phyloP scores from a whole-genome alignment of 1,284 basidiomycete species.

The Trametes sp. region DNA sequence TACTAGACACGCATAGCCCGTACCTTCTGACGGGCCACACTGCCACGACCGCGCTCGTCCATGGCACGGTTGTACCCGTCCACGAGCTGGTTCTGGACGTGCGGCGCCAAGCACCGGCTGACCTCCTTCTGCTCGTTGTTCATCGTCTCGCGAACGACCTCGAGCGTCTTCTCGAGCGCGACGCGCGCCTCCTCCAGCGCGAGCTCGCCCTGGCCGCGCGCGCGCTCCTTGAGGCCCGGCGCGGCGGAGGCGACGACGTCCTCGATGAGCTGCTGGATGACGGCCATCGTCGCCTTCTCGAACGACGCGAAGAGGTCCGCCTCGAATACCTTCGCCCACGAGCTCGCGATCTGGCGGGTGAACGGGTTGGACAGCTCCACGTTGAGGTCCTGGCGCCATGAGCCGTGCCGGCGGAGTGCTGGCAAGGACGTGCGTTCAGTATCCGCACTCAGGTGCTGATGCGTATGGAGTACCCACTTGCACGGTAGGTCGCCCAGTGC shows the following conservation, averaged over 20 bases:
- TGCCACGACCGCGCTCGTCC: constrained; percentile 60
- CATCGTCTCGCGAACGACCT: constrained; percentile 57
- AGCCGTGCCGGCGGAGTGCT: constrained; percentile 63
- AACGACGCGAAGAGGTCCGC: constrained; percentile 62
- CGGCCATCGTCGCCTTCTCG: constrained; percentile 46
- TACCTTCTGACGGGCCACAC: constrained; percentile 68
- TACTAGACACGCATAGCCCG: neutral
- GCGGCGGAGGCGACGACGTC: constrained; percentile 61
- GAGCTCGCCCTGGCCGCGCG: constrained; percentile 55
- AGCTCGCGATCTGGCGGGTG: constrained; percentile 63
- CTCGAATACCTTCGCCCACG: constrained; percentile 68
- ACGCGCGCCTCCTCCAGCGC: constrained; percentile 60
- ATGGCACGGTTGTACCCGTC: constrained; percentile 61
- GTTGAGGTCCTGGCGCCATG: constrained; percentile 64
- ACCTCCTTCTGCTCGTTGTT: constrained; percentile 64
- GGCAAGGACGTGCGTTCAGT: constrained; percentile 10
- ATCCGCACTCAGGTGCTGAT: neutral
- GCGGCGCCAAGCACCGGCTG: constrained; percentile 62
- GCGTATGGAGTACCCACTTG: constrained; percentile 48
- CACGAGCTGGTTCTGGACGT: constrained; percentile 57
- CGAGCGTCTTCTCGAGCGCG: constrained; percentile 56
- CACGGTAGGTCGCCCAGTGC: constrained; percentile 66
- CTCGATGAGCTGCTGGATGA: constrained; percentile 53
- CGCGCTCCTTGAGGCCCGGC: constrained; percentile 58
- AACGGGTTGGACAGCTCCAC: constrained; percentile 64